Conservation (phyloP, 192 early-diverging fungal genomes). For the Coemansia sp. region DNA sequence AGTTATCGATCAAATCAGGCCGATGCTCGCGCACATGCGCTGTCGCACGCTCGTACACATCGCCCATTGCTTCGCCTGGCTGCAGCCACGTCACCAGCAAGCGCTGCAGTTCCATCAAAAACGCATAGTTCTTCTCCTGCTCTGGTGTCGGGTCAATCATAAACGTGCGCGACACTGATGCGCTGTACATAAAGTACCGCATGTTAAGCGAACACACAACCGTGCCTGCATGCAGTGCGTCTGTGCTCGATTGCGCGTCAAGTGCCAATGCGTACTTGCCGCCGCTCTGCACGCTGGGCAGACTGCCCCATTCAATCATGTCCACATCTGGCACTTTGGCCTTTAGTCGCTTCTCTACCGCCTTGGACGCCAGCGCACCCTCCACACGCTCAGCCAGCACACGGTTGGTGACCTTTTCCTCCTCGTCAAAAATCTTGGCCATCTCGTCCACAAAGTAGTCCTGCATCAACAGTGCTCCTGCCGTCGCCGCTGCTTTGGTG, state of each 20-base stretch:
- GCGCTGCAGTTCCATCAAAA: slow-evolving; percentile 83
- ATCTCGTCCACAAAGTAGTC: slow-evolving; percentile 86
- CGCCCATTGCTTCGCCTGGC: slow-evolving; percentile 70
- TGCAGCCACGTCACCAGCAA: slow-evolving; percentile 67
- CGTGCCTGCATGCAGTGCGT: slow-evolving; percentile 80
- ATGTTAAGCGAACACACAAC: slow-evolving; percentile 92
- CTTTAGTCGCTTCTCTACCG: slow-evolving; percentile 62
- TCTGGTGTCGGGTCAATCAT: slow-evolving; percentile 81
- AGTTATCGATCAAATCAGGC: slow-evolving; percentile 81
- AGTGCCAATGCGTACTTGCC: slow-evolving; percentile 86
- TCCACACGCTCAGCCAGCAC: slow-evolving; percentile 74
- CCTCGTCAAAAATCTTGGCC: slow-evolving; percentile 82
- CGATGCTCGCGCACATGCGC: slow-evolving; percentile 70
- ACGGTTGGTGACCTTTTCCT: slow-evolving; percentile 81
- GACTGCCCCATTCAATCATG: slow-evolving; percentile 84
- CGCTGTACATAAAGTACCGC: slow-evolving; percentile 93
- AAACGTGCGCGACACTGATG: slow-evolving; percentile 90
- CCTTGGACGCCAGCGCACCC: slow-evolving; percentile 64
- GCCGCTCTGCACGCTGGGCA: slow-evolving; percentile 95
- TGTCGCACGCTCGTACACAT: slow-evolving; percentile 71
- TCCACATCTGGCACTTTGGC: slow-evolving; percentile 69
- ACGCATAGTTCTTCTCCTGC: slow-evolving; percentile 91
- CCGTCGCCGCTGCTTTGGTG: slow-evolving; percentile 66
- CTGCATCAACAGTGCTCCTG: slow-evolving; percentile 76
- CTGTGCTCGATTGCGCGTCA: slow-evolving; percentile 70